These are phyloP conservation scores for Boletus sp. DNA, from an alignment of 1,284 basidiomycete species.

Conservation along the genomic window DNA sequence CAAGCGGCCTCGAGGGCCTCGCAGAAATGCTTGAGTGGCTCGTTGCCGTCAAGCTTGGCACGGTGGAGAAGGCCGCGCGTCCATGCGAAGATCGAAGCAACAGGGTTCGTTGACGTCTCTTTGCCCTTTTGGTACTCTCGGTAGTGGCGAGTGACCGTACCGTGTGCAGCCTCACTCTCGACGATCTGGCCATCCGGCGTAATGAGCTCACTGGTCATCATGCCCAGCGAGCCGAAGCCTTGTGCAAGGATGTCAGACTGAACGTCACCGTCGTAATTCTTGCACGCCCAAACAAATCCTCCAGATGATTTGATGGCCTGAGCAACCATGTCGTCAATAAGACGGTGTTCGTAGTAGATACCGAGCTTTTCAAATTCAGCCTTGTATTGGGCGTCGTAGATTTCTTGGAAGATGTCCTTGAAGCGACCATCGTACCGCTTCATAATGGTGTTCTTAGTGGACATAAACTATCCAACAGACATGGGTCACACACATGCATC, in stretches of 20 bases:
- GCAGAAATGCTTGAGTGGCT: conserved; percentile 74
- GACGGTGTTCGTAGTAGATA: conserved; percentile 96
- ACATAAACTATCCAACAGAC: conserved; percentile 68
- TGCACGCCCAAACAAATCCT: conserved; percentile 96
- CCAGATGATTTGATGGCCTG: conserved; percentile 95
- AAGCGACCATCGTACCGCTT: conserved; percentile 97
- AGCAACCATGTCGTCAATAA: conserved; percentile 94
- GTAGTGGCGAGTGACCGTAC: conserved; percentile 93
- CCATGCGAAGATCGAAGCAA: conserved; percentile 99
- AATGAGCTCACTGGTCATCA: conserved; percentile 98
- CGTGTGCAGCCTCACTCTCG: conserved; percentile 95
- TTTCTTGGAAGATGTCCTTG: conserved; percentile 98
- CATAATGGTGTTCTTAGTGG: conserved; percentile 96
- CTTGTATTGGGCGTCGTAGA: conserved; percentile 87
- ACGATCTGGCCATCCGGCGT: conserved; percentile 93
- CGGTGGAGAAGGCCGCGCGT: conserved; percentile 92
- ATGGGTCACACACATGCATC: background rate
- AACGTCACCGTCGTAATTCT: conserved; percentile 97
- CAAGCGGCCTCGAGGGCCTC: conserved; percentile 82
- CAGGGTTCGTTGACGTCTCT: conserved; percentile 96
- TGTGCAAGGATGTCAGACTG: conserved; percentile 91
- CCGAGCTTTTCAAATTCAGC: conserved; percentile 74
- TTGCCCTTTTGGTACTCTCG: conserved; percentile 95
- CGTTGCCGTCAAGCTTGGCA: conserved; percentile 88
- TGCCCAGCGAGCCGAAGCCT: conserved; percentile 90